Base-by-base conservation (phyloP, 2,329 filamentous ascomycete species). In the Hypocreales sp. region DNA sequence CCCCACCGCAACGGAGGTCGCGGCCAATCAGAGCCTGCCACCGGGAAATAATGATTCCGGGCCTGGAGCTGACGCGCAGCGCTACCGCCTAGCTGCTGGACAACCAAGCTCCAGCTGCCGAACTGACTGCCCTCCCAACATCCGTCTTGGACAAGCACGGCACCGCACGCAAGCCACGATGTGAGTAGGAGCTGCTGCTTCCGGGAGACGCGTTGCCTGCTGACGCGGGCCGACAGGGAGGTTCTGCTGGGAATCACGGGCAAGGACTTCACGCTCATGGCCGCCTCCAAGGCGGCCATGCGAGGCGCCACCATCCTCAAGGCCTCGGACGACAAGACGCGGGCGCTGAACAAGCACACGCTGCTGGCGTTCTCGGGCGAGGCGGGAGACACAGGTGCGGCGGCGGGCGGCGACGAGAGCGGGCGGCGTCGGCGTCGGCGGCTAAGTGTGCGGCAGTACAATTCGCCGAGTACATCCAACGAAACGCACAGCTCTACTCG, bases 391-490 rank as follows among this genome's bases (percentile, higher is more conserved):
- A 95, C 87, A 45, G 72, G 84, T 90, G 64, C 33, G 60, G 17
- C 17, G 28, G 15, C 15, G 7, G 16, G 11, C 4, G 3, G 13
- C 11, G 26, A n/a, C 8, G 12, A 21, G 7, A 4, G 15, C 9
- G 6, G 2, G 11, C 5, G 11, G 17, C 22, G 26, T 8, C 11
- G 11, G 9, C 7, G 29, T 28, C 27, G 26, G 31, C 21, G 31
- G 35, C 40, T 51, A 27, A 51, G 37, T 14, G 20, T 16, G 20
- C 9, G n/a, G 20, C 50, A 93, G 86, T 95, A 36, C 87, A 98
- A 76, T 98, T 98, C 55, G 82, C 92, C 53, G 90, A 98, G 62
- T 98, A 87, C 62, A 92, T 98, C 55, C 86, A 95, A 71, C 86
- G 87, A 52, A 98, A 98, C 57, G 77, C 90, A 37, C 83, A 93